Evolutionary conservation across 352 stramenopile genomes (phyloP), one percentile per base, ranked within the genome.

Genomic region (Pythium guiyangense): DNA sequence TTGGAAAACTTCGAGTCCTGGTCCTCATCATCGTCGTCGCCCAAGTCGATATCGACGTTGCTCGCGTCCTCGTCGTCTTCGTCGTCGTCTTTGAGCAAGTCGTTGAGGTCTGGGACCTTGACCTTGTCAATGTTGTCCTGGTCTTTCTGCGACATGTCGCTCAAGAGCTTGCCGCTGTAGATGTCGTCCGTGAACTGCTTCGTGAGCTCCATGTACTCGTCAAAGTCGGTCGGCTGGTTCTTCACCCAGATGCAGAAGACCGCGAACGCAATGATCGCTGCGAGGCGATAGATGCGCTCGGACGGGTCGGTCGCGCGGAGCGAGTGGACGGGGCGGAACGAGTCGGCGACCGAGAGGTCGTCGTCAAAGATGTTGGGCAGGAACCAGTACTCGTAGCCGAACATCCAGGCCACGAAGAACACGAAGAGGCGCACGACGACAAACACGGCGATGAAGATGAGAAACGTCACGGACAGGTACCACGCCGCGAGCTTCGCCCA

Each of bases 101-200:
- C 86, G 61, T 90, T 73, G 6, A 96, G 77, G 49, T 94, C 84
- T 1, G 85, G 81, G 37, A 95, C 78, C 75, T 97, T 98, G 59
- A 97, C 88, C 63, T 86, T 94, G 73, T 99, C 96, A 73, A 99
- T 98, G 73, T 98, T 97, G 70, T 98, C 96, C 70, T 98, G 97
- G 64, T 98, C 89, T 72, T 97, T 94, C 65, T 99, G 96, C 27
- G 94, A 97, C 66, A 99, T 98, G 73, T 99, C 96, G 42, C 91
- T 97, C 46, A 99, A 75, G 56, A 99, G 77, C 58, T 98, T 99
- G 62, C 97, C 97, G 35, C 94, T 97, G 84, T 99, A 99, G 62
- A 99, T 95, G 79, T 99, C 97, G 70, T 98, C 96, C 56, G 98
- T 97, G 69, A 99, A 99, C 73, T 99, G 96, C 69, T 97, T 98